Evolutionary conservation across 805 yeast genomes (phyloP).

Genomic region (Saccharomycopsis vini): DNA sequence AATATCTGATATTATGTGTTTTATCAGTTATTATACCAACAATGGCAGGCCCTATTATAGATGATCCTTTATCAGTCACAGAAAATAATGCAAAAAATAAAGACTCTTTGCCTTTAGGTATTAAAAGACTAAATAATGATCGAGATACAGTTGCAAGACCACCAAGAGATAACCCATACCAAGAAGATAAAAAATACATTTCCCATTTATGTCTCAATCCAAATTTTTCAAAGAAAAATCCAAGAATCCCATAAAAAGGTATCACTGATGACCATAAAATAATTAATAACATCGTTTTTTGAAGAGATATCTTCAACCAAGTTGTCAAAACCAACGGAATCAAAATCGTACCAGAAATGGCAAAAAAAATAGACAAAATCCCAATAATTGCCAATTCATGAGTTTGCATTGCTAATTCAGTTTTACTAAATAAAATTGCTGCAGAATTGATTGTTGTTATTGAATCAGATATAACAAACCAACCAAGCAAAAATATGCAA

Average conservation of each 20-base stretch:
- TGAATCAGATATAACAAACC: conserved; percentile 73
- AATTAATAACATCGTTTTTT: conserved; percentile 40
- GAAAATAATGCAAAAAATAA: conserved; percentile 69
- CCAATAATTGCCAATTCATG: conserved; percentile 58
- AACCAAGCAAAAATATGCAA: conserved; percentile 53
- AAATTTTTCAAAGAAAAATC: conserved; percentile 44
- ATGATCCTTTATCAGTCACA: conserved; percentile 74
- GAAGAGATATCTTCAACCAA: conserved; percentile 34
- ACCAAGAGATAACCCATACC: conserved; percentile 73
- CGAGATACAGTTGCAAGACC: conserved; percentile 64
- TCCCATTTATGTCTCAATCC: conserved; percentile 60
- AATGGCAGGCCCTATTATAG: conserved; percentile 62
- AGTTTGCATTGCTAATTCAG: conserved; percentile 61
- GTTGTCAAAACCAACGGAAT: conserved; percentile 39
- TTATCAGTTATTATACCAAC: conserved; percentile 66
- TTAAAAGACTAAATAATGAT: conserved; percentile 56
- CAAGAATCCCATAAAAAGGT: conserved; percentile 64
- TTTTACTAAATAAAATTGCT: conserved; percentile 66
- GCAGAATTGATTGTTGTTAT: conserved; percentile 73
- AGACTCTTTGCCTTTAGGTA: conserved; percentile 69
- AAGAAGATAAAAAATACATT: conserved; percentile 57
- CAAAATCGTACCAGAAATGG: conserved; percentile 55
- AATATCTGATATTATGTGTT: conserved; percentile 65
- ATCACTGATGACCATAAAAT: conserved; percentile 56
- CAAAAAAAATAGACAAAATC: conserved; percentile 54